Conservation (phyloP, 371 early-diverging fungal species). For the Haplosporangium sp. region DNA sequence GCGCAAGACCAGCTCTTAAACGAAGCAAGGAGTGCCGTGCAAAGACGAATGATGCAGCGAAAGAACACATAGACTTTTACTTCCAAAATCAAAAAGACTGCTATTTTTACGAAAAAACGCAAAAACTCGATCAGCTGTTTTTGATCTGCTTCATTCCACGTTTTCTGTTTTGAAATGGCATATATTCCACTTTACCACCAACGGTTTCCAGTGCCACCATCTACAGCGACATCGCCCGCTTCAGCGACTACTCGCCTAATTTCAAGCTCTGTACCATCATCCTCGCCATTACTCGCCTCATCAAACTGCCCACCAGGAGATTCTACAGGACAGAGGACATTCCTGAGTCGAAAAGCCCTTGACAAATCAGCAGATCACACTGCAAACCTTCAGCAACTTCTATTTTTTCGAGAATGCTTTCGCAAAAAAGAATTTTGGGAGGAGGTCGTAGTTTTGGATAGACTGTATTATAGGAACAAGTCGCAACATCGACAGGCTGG, state of each 20-base stretch:
- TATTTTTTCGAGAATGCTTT: slow-evolving; percentile 43
- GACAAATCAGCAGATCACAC: slow-evolving; percentile 19
- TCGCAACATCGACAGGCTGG: slow-evolving; percentile 56
- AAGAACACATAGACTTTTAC: slow-evolving; percentile 15
- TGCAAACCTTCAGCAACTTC: slow-evolving; percentile 29
- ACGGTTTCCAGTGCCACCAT: slow-evolving; percentile 17
- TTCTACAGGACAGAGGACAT: slow-evolving; percentile 11
- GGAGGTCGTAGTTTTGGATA: slow-evolving; percentile 51
- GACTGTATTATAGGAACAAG: slow-evolving; percentile 62
- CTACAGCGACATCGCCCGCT: slow-evolving; percentile 14
- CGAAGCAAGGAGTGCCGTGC: slow-evolving; percentile 29
- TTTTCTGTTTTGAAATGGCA: slow-evolving; percentile 6
- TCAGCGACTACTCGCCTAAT: too few species aligned
- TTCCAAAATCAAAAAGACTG: background rate
- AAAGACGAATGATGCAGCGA: slow-evolving; percentile 25
- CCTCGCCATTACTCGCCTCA: slow-evolving; percentile 2
- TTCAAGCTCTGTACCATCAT: background rate
- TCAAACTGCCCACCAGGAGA: background rate
- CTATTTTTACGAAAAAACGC: background rate
- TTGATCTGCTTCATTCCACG: background rate
- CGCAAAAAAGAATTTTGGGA: slow-evolving; percentile 56
- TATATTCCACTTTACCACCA: slow-evolving; percentile 25
- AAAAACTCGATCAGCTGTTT: background rate
- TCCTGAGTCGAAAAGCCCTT: slow-evolving; percentile 24
- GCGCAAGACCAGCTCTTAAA: slow-evolving; percentile 50